Conservation (phyloP, 495 filamentous ascomycete genomes). For the Lasiosphaeria ovina region DNA sequence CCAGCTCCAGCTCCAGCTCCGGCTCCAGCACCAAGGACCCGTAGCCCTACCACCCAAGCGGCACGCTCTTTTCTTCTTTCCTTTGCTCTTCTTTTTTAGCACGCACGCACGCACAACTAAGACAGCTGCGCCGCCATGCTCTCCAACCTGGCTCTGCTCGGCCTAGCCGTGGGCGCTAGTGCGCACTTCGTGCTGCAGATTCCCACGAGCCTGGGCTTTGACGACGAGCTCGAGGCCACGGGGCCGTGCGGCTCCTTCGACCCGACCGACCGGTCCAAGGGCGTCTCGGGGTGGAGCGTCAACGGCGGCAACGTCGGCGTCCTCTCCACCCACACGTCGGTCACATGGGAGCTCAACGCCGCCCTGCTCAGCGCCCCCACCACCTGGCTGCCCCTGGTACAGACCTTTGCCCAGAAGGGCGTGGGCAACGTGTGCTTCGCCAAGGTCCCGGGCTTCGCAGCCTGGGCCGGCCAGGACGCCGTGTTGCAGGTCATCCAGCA, state of each 20-base stretch:
- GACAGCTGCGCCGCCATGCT: neutral
- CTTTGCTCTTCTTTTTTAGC: neutral
- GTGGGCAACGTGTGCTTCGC: constrained; percentile 25
- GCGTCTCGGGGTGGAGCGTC: constrained; percentile 23
- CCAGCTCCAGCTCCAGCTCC: too few species aligned
- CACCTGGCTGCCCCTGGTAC: constrained; percentile 22
- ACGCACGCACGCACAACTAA: neutral
- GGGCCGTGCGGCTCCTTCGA: constrained; percentile 13
- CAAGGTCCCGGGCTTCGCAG: constrained; percentile 14
- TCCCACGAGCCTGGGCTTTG: constrained; percentile 14
- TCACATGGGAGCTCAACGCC: constrained; percentile 24
- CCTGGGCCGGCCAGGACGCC: constrained; percentile 23
- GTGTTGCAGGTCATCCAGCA: constrained; percentile 28
- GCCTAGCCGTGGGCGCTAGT: neutral
- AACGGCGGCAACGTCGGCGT: constrained; percentile 21
- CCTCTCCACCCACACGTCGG: constrained; percentile 21
- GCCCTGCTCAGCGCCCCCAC: constrained; percentile 16
- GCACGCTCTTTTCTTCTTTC: neutral
- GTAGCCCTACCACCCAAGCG: neutral
- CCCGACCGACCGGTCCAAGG: constrained; percentile 18
- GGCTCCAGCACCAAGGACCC: neutral
- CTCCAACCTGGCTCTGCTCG: neutral
- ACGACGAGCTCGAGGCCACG: constrained; percentile 6
- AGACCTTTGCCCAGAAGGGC: constrained; percentile 21
- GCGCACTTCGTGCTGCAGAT: constrained; percentile 16